phyloP scores from a whole-genome alignment of 306 rosid species.

The Senna tora region DNA sequence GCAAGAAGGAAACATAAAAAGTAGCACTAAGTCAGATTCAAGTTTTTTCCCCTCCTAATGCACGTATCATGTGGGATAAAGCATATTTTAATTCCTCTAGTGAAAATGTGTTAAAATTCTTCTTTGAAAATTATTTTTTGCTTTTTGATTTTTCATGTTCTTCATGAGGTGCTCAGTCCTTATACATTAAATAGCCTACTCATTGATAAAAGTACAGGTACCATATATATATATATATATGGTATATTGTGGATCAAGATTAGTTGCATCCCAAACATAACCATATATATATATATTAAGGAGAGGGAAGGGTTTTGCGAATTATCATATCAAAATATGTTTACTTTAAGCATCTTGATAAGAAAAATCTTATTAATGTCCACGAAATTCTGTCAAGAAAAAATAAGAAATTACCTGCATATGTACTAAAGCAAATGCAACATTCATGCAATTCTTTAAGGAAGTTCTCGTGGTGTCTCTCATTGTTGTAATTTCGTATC shows the following conservation, averaged over 20 bases:
- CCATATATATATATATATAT: too few relatives aligned
- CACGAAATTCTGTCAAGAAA: constrained; percentile 22
- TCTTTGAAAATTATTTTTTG: neutral
- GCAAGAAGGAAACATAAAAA: neutral
- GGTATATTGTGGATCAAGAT: constrained; percentile 3
- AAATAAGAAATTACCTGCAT: constrained; percentile 60
- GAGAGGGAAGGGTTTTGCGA: neutral
- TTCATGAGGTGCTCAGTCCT: neutral
- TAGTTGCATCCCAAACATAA: neutral
- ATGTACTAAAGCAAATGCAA: constrained; percentile 76
- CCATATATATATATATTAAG: neutral
- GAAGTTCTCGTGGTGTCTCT: constrained; percentile 67
- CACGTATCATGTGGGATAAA: neutral
- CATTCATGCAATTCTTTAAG: constrained; percentile 66
- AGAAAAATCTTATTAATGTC: neutral
- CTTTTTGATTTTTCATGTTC: neutral
- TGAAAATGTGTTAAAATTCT: neutral
- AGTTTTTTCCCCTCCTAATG: neutral
- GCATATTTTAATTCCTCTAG: neutral
- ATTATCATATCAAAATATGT: constrained; percentile 3
- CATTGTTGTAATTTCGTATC: constrained; percentile 62
- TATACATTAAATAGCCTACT: neutral
- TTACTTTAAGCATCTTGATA: neutral
- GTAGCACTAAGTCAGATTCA: neutral
- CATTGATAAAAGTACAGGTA: neutral